Base-by-base conservation (phyloP, 164 flowering plant species). In the Tinospora cordifolia region DNA sequence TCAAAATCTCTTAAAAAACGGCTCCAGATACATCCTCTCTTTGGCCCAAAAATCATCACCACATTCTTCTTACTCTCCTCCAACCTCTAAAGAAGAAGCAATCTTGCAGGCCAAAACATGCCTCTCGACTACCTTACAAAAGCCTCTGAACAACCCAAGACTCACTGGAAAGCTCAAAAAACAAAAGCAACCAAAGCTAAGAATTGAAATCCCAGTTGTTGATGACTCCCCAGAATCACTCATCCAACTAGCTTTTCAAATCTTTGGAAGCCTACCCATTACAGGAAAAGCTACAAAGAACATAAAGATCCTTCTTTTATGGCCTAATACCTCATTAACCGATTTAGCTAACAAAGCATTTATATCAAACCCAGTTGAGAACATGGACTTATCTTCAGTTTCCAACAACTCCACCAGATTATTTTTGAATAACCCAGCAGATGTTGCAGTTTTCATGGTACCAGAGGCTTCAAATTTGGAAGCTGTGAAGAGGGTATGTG, bases 71-170 rank as follows among this genome's bases (percentile, higher is more conserved):
- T 75, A 85, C 74, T 47, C 80, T 5, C 96, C 98, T 12, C 97
- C 98, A 7, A 64, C 81, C 49, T 77, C 96, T 26, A 93, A 79
- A 77, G 93, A 87, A 75, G 98, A 90, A 71, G 94, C 98, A 70
- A 87, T 91, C 62, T 79, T 71, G 40, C 98, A 93, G 81, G 97
- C 94, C 74, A 88, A 83, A 67, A 83, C 88, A 63, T 84, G 89
- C 81, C 84, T 91, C 69, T 84, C 88, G 26, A 73, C 82, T 74
- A 74, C 89, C 72, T 72, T 91, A 54, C 82, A 84, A 46, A 91
- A 86, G 76, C 89, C 96, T 41, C 84, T 91, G 70, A 87, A 87
- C 85, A 88, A 84, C 76, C 86, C 87, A 46, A 86, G 81, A 68
- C 89, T 91, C 46, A 74, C 87, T 11, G 87, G 89, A 7, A 85